A percentile compares a stretch with the other conserved stretches of the same genome.
phyloP scores from a whole-genome alignment of 1,284 basidiomycete genomes.

The Apiotrichum gamsii region DNA sequence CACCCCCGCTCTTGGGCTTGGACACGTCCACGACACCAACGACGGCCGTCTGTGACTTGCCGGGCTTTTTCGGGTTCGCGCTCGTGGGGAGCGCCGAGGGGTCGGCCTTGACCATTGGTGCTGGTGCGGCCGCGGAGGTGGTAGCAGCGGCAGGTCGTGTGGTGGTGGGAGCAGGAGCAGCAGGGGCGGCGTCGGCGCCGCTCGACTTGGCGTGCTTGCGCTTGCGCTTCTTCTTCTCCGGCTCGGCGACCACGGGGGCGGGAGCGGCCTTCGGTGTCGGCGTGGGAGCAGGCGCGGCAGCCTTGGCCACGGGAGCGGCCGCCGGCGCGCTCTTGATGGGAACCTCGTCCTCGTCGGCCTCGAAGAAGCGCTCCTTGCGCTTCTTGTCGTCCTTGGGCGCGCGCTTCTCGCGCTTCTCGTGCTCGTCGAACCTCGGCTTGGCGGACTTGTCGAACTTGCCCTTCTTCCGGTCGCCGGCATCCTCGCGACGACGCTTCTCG shows the following conservation, averaged over 20 bases:
- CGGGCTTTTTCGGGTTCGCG: constrained; percentile 7
- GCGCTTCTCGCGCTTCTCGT: no score
- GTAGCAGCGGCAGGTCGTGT: not conserved
- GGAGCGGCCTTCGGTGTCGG: not conserved
- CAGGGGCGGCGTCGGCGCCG: not conserved
- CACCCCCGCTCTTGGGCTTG: constrained; percentile 11
- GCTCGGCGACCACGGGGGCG: not conserved
- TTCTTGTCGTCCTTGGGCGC: not conserved
- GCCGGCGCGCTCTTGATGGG: not conserved
- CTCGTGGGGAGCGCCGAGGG: not conserved
- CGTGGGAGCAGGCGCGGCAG: not conserved
- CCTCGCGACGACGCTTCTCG: not conserved
- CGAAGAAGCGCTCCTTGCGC: constrained; percentile 3
- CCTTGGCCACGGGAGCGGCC: not conserved
- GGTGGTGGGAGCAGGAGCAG: not conserved
- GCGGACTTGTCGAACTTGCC: no score
- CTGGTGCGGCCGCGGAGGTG: no score
- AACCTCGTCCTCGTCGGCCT: constrained; percentile 4
- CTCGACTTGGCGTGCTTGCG: constrained; percentile 14
- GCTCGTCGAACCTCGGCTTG: no score
- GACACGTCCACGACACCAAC: constrained; percentile 27
- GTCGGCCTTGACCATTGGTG: constrained; percentile 1
- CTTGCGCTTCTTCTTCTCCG: constrained; percentile 11
- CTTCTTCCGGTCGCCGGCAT: no score
- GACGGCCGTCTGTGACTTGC: constrained; percentile 20